Conservation (phyloP, 1,139 yeast species). For the Suhomyces bokatorum region DNA sequence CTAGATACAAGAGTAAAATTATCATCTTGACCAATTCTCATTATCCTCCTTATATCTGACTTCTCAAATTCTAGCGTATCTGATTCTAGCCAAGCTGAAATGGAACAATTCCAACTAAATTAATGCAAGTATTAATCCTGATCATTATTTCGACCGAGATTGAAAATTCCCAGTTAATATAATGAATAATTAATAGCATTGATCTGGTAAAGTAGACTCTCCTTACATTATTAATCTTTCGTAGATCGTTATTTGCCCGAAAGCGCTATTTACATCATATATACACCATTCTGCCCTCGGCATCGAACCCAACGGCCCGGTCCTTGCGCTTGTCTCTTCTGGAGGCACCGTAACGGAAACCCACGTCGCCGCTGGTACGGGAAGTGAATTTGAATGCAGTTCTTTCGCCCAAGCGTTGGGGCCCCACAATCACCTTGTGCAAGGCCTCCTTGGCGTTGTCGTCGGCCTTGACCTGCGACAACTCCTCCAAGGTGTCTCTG, state of each 20-base stretch:
- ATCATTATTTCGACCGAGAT: too few relatives aligned
- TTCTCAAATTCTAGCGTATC: too few relatives aligned
- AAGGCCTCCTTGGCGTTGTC: constrained; percentile 26
- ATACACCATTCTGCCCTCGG: constrained; percentile 62
- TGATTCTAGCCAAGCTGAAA: too few relatives aligned
- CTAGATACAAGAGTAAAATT: too few relatives aligned
- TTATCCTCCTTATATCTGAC: too few relatives aligned
- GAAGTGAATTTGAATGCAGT: constrained; percentile 70
- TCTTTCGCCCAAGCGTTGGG: constrained; percentile 57
- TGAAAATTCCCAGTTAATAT: too few relatives aligned
- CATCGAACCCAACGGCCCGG: constrained; percentile 75
- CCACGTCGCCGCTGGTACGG: constrained; percentile 80
- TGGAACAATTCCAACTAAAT: too few relatives aligned
- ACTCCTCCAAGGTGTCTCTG: constrained; percentile 64
- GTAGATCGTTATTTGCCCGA: constrained; percentile 1
- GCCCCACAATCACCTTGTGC: constrained; percentile 48
- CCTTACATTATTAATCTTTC: too few relatives aligned
- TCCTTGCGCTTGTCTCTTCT: constrained; percentile 87
- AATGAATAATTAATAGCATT: too few relatives aligned
- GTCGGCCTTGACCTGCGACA: constrained; percentile 53
- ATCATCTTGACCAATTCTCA: too few relatives aligned
- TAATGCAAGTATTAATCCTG: too few relatives aligned
- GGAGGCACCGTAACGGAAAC: constrained; percentile 88
- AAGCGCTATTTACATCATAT: constrained; percentile 18
- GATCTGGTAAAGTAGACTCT: too few relatives aligned